Conservation (phyloP, 495 filamentous ascomycete genomes). For the Daldinia bambusicola region DNA sequence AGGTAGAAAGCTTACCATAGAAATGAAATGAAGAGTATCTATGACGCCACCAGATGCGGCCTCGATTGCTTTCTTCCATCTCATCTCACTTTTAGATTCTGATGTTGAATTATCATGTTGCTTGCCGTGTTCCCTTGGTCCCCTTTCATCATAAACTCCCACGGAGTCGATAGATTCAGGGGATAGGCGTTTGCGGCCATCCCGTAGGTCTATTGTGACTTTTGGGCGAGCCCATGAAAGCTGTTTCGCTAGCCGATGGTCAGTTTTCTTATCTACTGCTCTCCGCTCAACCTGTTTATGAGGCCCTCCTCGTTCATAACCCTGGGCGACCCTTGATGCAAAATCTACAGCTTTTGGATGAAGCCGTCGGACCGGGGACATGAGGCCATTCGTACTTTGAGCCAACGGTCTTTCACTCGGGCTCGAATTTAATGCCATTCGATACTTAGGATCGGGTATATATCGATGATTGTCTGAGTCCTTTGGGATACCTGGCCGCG, state of each 20-base stretch:
- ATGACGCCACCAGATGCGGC: constrained; percentile 28
- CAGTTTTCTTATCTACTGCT: neutral
- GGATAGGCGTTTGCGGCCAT: neutral
- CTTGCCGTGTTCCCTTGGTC: neutral
- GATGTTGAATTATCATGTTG: neutral
- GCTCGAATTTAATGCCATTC: constrained; percentile 10
- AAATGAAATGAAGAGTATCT: constrained; percentile 36
- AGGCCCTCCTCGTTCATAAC: constrained; percentile 5
- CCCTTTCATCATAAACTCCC: neutral
- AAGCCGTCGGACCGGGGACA: constrained; percentile 10
- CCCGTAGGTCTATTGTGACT: neutral
- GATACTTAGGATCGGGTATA: neutral
- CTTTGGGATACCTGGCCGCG: neutral
- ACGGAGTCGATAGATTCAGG: neutral
- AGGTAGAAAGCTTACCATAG: constrained; percentile 18
- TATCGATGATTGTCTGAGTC: neutral
- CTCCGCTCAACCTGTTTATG: neutral
- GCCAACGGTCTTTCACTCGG: constrained; percentile 3
- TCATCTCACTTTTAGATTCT: constrained; percentile 13
- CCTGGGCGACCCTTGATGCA: constrained; percentile 21
- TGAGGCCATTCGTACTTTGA: constrained; percentile 3
- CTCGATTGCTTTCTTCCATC: constrained; percentile 36
- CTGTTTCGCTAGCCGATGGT: neutral
- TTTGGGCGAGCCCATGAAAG: constrained; percentile 5
- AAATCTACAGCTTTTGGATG: constrained; percentile 30